A percentile compares a stretch with the other conserved stretches of the same genome.
phyloP scores from a whole-genome alignment of 2,329 filamentous ascomycete species.

The Pseudocercospora crystallina region DNA sequence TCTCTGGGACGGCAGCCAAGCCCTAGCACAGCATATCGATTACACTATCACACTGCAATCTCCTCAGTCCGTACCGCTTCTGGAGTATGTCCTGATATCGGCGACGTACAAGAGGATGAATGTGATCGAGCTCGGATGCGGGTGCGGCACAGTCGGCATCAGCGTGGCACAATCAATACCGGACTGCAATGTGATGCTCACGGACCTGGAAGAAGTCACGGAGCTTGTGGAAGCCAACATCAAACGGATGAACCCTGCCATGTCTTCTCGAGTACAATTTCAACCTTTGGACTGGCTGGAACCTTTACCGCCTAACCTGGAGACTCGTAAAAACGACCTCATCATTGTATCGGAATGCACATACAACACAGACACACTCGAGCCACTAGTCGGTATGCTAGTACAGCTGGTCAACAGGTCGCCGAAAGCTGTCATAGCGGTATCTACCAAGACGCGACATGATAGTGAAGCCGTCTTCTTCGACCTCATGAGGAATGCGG shows the following conservation, averaged over 20 bases:
- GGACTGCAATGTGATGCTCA: constrained; percentile 58
- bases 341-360: constrained; percentile 70
- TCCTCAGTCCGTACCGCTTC: constrained; percentile 34
- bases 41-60: constrained; percentile 39
- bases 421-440: constrained; percentile 53
- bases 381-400: constrained; percentile 61
- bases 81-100: constrained; percentile 39
- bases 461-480: constrained; percentile 67
- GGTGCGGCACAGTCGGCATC: constrained; percentile 68
- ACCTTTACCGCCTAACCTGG: constrained; percentile 42
- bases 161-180: constrained; percentile 57
- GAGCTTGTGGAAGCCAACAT: constrained; percentile 62
- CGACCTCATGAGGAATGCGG: constrained; percentile 51
- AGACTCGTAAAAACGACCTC: constrained; percentile 53
- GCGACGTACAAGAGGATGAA: constrained; percentile 45
- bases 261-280: constrained; percentile 48
- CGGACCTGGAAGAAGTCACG: constrained; percentile 64
- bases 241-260: constrained; percentile 41
- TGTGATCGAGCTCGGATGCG: constrained; percentile 65
- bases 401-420: constrained; percentile 48
- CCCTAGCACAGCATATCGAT: constrained; percentile 55
- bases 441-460: constrained; percentile 68
- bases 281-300: constrained; percentile 64
- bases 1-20: constrained; percentile 66
- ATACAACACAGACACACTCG: constrained; percentile 68